These are phyloP conservation scores for Plantago major DNA, from an alignment of 257 asterid species.

Conservation along the genomic window DNA sequence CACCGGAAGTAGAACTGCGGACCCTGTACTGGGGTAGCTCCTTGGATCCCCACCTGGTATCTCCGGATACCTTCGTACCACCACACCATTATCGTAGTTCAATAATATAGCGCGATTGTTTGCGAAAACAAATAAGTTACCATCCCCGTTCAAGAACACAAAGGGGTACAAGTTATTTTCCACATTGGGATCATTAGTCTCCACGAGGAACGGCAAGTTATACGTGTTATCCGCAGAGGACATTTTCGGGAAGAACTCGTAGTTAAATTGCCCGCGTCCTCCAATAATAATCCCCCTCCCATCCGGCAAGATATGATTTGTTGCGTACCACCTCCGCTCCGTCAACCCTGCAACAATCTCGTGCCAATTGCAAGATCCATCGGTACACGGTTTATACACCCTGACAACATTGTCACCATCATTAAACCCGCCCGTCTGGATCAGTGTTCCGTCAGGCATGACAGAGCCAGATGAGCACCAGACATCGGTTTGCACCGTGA, in stretches of 20 bases:
- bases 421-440: background rate
- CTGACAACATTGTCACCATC: background rate
- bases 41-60: background rate
- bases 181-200: background rate
- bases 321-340: background rate
- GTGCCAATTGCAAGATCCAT: background rate
- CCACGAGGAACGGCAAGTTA: background rate
- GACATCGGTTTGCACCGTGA: background rate
- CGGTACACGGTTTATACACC: background rate
- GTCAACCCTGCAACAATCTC: background rate
- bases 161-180: background rate
- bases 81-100: background rate
- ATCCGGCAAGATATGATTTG: background rate
- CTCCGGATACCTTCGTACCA: background rate
- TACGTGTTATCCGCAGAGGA: background rate
- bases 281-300: background rate
- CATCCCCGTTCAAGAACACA: background rate
- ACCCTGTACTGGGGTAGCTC: background rate
- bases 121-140: background rate
- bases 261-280: background rate
- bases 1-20: background rate
- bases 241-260: background rate
- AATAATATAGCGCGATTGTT: background rate
- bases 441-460: background rate
- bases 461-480: conserved; percentile 1